Evolutionary conservation across 805 yeast species (phyloP), one percentile per base, ranked within the genome.

Genomic region (Cyberlindnera nakhonratchasimensis): DNA sequence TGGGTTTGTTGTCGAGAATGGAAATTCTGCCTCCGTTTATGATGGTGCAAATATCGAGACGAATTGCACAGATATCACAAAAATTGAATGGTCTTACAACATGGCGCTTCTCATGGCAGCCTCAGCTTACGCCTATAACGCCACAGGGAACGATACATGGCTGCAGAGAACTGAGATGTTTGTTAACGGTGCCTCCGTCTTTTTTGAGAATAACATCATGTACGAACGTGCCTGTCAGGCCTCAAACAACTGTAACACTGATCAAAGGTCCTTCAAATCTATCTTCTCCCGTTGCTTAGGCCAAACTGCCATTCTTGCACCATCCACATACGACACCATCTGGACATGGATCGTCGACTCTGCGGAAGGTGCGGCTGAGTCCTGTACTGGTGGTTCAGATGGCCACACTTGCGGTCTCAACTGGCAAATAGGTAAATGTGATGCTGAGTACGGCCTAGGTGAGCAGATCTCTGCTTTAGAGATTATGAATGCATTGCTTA

Each of bases 391-490:
- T 54, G 93, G 91, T 57, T 48, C 63, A 6, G 93, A 85, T 64
- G 80, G 81, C 8, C 80, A 77, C 54, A 85, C 93, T 6, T 85
- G 95, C 69, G 93, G 91, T 25, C 59, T 75, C 45, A 69, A 75
- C 61, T 85, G 95, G 95, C 61, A 70, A 9, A 50, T 61, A 11
- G 59, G 66, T 5, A 71, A 75, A 2, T 75, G 83, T 77, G 93
- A 85, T 61, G 80, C 75, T 1, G 47, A 54, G 31, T 85, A 74
- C 56, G 93, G 95, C 21, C 65, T 86, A 21, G 93, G 93, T 51
- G 95, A 85, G 63, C 88, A 85, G 63, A 79, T 85, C 78, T 66
- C 74, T 38, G 86, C 93, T 0, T 66, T 82, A 46, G 93, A 85
- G 59, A 73, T 72, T 2, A 73, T 85, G 34, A 77, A 72, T 49